A percentile compares a stretch with the other conserved stretches of the same genome.
phyloP scores from a whole-genome alignment of 176 grass and related monocot genomes.

The Saccharum officinarum region DNA sequence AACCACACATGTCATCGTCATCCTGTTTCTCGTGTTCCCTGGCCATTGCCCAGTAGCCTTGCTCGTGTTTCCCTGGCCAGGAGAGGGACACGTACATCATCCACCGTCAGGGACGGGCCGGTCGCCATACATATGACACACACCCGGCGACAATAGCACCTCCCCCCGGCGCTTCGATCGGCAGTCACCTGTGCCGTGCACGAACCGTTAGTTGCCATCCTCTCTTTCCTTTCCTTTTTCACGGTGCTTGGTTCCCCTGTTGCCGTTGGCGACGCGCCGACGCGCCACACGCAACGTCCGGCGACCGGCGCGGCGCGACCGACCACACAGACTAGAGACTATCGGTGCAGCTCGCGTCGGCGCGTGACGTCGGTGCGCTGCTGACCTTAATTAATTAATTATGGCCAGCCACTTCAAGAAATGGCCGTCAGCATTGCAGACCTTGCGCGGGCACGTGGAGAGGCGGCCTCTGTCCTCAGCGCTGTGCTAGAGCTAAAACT shows the following conservation, averaged over 20 bases:
- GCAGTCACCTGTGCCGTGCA: not conserved
- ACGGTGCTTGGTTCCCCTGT: too few relatives aligned
- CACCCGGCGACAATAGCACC: not conserved
- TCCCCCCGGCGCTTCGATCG: not conserved
- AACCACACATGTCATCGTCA: not conserved
- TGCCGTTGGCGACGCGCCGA: too few relatives aligned
- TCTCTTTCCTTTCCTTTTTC: not conserved
- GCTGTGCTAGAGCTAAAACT: too few relatives aligned
- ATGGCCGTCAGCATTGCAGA: too few relatives aligned
- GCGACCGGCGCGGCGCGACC: not conserved
- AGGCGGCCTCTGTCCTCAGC: too few relatives aligned
- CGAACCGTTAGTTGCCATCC: not conserved
- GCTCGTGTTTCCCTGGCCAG: not conserved
- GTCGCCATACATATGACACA: too few relatives aligned
- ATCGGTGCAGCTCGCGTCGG: too few relatives aligned
- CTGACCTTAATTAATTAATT: too few relatives aligned
- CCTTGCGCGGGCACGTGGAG: too few relatives aligned
- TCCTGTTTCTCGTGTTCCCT: not conserved
- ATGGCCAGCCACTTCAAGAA: too few relatives aligned
- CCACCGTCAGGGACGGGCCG: not conserved
- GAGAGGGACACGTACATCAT: not conserved
- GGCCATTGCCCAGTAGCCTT: not conserved
- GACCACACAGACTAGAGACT: not conserved
- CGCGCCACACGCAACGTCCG: not conserved
- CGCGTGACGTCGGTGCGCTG: too few relatives aligned